Conservation (phyloP, 768 basidiomycete species). For the Dioszegia aurantiaca region DNA sequence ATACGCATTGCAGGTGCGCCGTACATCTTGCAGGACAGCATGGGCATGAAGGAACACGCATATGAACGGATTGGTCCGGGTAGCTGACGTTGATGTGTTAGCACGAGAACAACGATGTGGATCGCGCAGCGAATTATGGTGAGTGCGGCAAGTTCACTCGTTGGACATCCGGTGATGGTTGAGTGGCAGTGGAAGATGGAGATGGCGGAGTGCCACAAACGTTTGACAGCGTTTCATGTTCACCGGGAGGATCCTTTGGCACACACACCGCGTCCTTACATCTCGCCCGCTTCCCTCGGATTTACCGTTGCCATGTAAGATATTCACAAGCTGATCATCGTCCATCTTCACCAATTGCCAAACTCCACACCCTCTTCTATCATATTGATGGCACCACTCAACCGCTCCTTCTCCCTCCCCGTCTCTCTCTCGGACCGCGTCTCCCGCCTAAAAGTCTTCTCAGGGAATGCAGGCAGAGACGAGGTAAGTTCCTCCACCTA, state of each 20-base stretch:
- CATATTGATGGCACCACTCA: slow-evolving; percentile 44
- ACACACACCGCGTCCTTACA: slow-evolving; percentile 4
- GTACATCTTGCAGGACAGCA: no score
- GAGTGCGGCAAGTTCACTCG: slow-evolving; percentile 21
- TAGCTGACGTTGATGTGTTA: slow-evolving; percentile 17
- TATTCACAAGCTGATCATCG: slow-evolving; percentile 5
- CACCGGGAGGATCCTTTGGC: background rate
- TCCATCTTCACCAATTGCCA: background rate
- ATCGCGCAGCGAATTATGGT: slow-evolving; percentile 50
- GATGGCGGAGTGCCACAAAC: background rate
- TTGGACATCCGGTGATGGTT: background rate
- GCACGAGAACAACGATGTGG: slow-evolving; percentile 43
- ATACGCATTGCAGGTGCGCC: slow-evolving; percentile 44
- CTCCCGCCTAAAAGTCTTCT: slow-evolving; percentile 47
- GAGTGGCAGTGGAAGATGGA: background rate
- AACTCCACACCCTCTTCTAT: slow-evolving; percentile 8
- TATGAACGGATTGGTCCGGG: background rate
- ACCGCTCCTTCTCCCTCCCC: slow-evolving; percentile 49
- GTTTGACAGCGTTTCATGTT: background rate
- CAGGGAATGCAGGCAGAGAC: slow-evolving; percentile 44
- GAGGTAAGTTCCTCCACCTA: slow-evolving; percentile 37
- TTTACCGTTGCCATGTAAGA: background rate
- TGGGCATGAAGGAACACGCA: background rate
- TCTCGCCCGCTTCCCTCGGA: slow-evolving; percentile 3
- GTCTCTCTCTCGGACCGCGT: slow-evolving; percentile 45